Base-by-base conservation (phyloP, 129 eudicot genomes). In the Artemisia annua region DNA sequence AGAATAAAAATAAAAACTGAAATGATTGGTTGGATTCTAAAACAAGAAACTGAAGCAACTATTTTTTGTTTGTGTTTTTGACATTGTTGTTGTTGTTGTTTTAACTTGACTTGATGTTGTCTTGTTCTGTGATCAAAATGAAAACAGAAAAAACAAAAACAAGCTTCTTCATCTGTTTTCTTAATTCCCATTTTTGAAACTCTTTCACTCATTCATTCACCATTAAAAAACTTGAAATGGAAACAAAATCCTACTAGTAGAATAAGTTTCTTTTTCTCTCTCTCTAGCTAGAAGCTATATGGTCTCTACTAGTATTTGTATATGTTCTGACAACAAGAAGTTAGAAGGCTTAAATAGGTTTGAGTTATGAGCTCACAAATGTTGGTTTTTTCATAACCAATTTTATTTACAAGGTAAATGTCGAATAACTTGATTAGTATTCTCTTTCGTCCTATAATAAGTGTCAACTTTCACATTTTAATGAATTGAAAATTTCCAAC, bases 1-100 rank as follows among this genome's bases (percentile, higher is more conserved):
- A 89, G 80, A 75, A 84, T 76, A 81, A 79, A 66, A 83, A 90
- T 86, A 79, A 87, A 78, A 69, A 69, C 57, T 17, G 83, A 84
- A 85, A 84, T 80, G 85, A 86, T 68, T 75, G 84, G 83, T 24
- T 86, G 81, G 84, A 77, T 75, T 69, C 77, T 77, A 74, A 75
- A 80, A 55, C 69, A 64, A 59, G 63, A 62, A 85, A 81, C 67
- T 64, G 91, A 58, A 54, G 49, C 80, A 69, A 87, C 68, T 73
- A 78, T 66, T 59, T 81, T 54, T 12, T 43, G 67, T 62, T 57
- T 63, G 8, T 59, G 76, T 57, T 50, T 69, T 65, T 73, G 81
- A 35, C 44, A 35, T 72, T 48, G 20, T 66, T 67, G 73, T 82
- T 49, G 15, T 71, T 73, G 66, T 69, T 75, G 69, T 63, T 19